Base-by-base conservation (phyloP, 1,284 basidiomycete species). In the Pseudomicrostroma phylloplanum region DNA sequence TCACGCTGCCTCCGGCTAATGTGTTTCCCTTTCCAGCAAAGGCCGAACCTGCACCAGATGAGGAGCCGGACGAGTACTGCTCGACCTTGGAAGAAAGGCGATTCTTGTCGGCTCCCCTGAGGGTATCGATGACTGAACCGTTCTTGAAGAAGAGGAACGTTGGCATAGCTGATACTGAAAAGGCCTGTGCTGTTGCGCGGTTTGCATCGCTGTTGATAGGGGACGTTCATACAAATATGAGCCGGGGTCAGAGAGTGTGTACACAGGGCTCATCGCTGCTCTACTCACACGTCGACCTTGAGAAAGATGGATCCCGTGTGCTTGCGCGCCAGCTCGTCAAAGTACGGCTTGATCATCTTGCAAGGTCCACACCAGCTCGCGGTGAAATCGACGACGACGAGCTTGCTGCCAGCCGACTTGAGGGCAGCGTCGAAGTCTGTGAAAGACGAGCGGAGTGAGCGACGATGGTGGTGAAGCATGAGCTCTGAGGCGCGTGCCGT, bases 321-420 rank as follows among this genome's bases (percentile, higher is more conserved):
- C 40, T 53, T 42, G 40, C 54, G n/a, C 19, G 65, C 59, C 25
- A 64, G 58, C 1, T 49, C 46, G 8, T 55, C 62, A 30, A 58
- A 66, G 43, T 41, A 48, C 9, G 65, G 65, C 4, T 61, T 61
- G 53, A 66, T 64, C 7, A 58, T 46, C 48, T 60, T 55, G 58
- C 58, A 66, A 21, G 64, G 62, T 6, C 57, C 58, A 49, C 63
- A 65, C 63, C 63, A 36, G 30, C 30, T 36, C 9, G 65, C 65
- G 21, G 57, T 56, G 56, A 67, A 67, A 43, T 67, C 65, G 41
- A 67, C 61, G 15, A 67, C 65, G 36, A 64, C 63, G 46, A 67
- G 48, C 59, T 63, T 61, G 43, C 15, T 8, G 12, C 63, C 65
- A 12, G 65, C 65, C 8, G 36, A 21, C 25, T 43, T 19, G 39